These are phyloP conservation scores for Camellia lanceoleosa DNA, from an alignment of 148 eudicot species.

Conservation along the genomic window DNA sequence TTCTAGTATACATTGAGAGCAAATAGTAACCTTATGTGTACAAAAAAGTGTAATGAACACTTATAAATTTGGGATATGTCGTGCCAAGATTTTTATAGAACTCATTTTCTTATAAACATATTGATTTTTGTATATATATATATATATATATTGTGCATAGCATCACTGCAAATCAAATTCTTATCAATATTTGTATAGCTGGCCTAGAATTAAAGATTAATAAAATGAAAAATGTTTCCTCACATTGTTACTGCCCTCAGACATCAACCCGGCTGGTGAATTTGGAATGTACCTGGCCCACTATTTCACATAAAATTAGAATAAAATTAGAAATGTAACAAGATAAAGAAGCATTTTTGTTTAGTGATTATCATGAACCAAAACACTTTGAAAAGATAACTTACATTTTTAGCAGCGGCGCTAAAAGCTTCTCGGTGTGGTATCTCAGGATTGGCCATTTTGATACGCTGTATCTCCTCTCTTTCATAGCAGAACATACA, in stretches of 20 bases:
- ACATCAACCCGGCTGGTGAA: conserved; percentile 38
- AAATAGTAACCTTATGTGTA: no score
- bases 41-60: no score
- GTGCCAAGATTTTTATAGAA: no score
- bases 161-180: not conserved
- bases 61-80: no score
- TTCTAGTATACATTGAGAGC: no score
- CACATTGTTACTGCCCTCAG: conserved; percentile 34
- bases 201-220: not conserved
- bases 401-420: conserved; percentile 90
- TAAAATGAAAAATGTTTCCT: not conserved
- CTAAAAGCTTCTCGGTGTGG: conserved; percentile 96
- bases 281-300: conserved; percentile 84
- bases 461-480: conserved; percentile 98
- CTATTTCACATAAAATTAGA: conserved; percentile 25
- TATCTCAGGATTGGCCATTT: conserved; percentile 87
- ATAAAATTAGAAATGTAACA: not conserved
- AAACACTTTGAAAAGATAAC: not conserved
- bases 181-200: not conserved
- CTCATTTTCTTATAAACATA: no score
- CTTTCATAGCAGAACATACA: conserved; percentile 23
- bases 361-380: conserved; percentile 2
- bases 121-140: no score
- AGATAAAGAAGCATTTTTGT: not conserved
- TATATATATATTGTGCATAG: no score